These are phyloP conservation scores for Leishmania gerbilli DNA, from an alignment of 208 protist species.

Conservation along the genomic window DNA sequence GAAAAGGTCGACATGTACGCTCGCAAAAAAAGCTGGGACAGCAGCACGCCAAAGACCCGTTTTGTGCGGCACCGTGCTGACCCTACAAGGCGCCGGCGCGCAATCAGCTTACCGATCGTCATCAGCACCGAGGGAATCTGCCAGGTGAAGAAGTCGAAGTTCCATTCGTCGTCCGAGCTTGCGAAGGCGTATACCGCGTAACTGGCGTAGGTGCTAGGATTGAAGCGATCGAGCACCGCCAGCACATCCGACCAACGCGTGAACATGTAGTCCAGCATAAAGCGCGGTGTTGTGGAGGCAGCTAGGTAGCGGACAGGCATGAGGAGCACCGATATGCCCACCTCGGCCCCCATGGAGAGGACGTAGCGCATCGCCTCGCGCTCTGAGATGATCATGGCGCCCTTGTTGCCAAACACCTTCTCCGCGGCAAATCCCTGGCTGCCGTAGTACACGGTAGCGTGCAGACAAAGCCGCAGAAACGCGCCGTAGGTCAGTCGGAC, in stretches of 20 bases:
- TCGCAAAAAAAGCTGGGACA: conserved; percentile 62
- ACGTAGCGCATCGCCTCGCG: conserved; percentile 55
- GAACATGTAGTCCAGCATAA: conserved; percentile 81
- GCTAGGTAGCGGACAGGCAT: conserved; percentile 72
- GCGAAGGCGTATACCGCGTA: conserved; percentile 78
- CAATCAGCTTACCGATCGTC: conserved; percentile 66
- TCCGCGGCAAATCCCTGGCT: conserved; percentile 42
- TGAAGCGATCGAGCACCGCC: conserved; percentile 60
- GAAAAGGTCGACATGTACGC: conserved; percentile 76
- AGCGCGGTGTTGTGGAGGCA: conserved; percentile 73
- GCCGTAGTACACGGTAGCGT: conserved; percentile 67
- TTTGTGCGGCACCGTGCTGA: conserved; percentile 53
- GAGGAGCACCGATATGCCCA: conserved; percentile 64
- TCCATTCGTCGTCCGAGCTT: conserved; percentile 60
- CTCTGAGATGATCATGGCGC: conserved; percentile 22
- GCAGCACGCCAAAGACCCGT: conserved; percentile 59
- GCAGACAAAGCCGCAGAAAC: conserved; percentile 65
- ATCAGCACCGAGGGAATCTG: conserved; percentile 74
- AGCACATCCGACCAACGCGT: conserved; percentile 72
- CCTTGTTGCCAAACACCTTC: conserved; percentile 45
- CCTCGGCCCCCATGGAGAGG: conserved; percentile 52
- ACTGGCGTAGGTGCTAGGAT: conserved; percentile 55
- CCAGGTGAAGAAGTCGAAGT: conserved; percentile 84
- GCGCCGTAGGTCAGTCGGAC: conserved; percentile 62
- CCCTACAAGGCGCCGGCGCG: conserved; percentile 48